Evolutionary conservation across 768 basidiomycete species (phyloP).

Genomic region (Hebeloma cylindrosporum): DNA sequence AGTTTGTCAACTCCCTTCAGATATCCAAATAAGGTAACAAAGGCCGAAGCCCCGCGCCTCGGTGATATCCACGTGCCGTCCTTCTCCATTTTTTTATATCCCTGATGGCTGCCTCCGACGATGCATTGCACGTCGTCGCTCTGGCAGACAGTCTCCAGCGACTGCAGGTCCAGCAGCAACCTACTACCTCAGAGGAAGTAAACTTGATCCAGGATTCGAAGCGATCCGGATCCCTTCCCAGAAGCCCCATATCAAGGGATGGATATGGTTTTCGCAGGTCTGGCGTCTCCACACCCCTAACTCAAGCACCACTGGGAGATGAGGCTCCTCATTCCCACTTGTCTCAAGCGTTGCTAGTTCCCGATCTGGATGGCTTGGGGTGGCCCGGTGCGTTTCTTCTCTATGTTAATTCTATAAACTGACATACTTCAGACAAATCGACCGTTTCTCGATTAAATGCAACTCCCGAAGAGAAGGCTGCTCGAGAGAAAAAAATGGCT

Average conservation of each 20-base stretch:
- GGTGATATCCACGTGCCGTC: background rate
- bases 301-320: constrained; percentile 28
- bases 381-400: constrained; percentile 74
- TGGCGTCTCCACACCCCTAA: constrained; percentile 62
- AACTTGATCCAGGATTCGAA: background rate
- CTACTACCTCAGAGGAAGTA: constrained; percentile 10
- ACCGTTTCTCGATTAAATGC: constrained; percentile 84
- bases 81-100: background rate
- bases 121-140: constrained; percentile 27
- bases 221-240: constrained; percentile 14
- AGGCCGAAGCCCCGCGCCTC: constrained; percentile 25
- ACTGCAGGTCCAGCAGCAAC: constrained; percentile 33
- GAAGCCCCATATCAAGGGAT: constrained; percentile 51
- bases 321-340: constrained; percentile 38
- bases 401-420: background rate
- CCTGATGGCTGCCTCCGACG: constrained; percentile 19
- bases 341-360: constrained; percentile 37
- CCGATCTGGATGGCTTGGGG: constrained; percentile 77
- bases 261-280: constrained; percentile 85
- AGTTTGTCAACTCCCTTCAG: constrained; percentile 31
- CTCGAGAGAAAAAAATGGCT: constrained; percentile 75
- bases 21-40: constrained; percentile 32
- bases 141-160: constrained; percentile 48
- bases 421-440: constrained; percentile 62
- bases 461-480: constrained; percentile 67